Conservation (phyloP, 2,329 filamentous ascomycete genomes). For the Penicillium sp. region DNA sequence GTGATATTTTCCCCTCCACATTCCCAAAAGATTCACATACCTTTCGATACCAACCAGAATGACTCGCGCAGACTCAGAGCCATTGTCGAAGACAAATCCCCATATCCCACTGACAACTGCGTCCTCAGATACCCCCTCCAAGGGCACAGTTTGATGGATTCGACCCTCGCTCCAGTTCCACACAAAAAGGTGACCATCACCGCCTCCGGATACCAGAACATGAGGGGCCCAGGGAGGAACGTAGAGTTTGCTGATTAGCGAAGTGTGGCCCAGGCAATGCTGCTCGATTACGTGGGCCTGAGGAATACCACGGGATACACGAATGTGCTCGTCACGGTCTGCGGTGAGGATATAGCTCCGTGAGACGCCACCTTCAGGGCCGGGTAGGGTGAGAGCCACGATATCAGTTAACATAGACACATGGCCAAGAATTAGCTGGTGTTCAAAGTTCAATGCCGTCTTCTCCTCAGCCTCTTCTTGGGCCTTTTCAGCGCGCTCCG, state of each 20-base stretch:
- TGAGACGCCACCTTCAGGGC: constrained; percentile 43
- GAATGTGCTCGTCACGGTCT: constrained; percentile 77
- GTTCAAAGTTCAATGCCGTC: constrained; percentile 58
- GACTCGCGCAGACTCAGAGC: constrained; percentile 16
- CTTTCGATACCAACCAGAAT: constrained; percentile 54
- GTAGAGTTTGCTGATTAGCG: constrained; percentile 75
- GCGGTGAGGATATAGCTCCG: constrained; percentile 59
- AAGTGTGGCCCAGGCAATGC: constrained; percentile 81
- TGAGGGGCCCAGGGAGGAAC: constrained; percentile 52
- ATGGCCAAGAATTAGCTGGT: constrained; percentile 78
- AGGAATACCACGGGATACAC: constrained; percentile 71
- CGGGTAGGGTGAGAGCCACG: constrained; percentile 46
- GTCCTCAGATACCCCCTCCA: constrained; percentile 22
- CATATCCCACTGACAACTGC: constrained; percentile 50
- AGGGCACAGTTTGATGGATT: constrained; percentile 27
- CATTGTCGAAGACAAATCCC: constrained; percentile 28
- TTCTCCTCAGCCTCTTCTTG: constrained; percentile 40
- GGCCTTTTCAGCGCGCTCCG: constrained; percentile 38
- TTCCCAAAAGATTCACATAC: constrained; percentile 36
- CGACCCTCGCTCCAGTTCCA: constrained; percentile 67
- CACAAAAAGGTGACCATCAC: constrained; percentile 68
- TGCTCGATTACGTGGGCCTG: constrained; percentile 84
- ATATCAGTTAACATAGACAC: constrained; percentile 90
- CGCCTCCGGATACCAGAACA: constrained; percentile 78
- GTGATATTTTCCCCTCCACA: too few species aligned